Evolutionary conservation across 2,329 filamentous ascomycete genomes (phyloP).

Genomic region (Scolecobasidium constrictum): DNA sequence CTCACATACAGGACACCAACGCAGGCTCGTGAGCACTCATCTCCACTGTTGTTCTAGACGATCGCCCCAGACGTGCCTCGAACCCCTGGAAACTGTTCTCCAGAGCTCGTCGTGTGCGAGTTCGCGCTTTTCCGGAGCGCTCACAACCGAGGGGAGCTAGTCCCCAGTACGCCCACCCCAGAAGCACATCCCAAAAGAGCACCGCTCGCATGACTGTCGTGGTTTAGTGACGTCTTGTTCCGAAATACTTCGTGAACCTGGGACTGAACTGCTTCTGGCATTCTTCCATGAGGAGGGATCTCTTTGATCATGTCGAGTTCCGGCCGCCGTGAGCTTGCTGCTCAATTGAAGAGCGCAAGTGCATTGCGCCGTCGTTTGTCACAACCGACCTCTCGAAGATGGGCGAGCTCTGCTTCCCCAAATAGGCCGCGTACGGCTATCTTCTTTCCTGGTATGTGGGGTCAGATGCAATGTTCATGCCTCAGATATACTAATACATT

Average conservation of each 20-base stretch:
- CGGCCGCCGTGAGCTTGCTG: conserved; percentile 9
- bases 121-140: background rate
- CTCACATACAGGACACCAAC: background rate
- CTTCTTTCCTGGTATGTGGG: conserved; percentile 13
- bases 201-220: background rate
- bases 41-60: too few relatives aligned
- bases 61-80: too few relatives aligned
- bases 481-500: background rate
- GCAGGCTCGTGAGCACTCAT: too few relatives aligned
- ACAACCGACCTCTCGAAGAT: background rate
- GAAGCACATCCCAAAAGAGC: background rate
- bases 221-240: background rate
- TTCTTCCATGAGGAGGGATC: conserved; percentile 4
- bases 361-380: background rate
- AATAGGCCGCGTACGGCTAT: conserved; percentile 11
- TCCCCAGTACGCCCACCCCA: background rate
- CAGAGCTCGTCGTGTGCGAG: background rate
- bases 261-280: background rate
- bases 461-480: background rate
- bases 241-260: background rate
- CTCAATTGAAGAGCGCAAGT: conserved; percentile 4
- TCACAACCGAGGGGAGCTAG: background rate
- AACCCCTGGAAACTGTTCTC: too few relatives aligned
- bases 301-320: conserved; percentile 9
- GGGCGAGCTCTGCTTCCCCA: conserved; percentile 7